Percentiles rank a stretch among this genome's conserved stretches.
Evolutionary conservation across 768 basidiomycete genomes (phyloP).

Genomic region (Dacryopinax primogenitus): DNA sequence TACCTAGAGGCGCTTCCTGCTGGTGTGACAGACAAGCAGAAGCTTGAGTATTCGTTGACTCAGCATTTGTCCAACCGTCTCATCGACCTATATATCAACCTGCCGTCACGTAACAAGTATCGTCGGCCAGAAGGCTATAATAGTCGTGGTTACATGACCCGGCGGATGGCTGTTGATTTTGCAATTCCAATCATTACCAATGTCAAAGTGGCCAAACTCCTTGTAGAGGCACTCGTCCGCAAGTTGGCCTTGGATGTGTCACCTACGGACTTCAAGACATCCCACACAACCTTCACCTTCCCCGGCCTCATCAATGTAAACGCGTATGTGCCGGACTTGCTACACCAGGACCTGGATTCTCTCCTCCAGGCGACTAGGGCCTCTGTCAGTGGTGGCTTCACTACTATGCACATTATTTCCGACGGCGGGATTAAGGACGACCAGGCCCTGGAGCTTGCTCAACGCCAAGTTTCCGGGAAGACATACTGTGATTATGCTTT

Average conservation of each 20-base stretch:
- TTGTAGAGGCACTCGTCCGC: conserved; percentile 83
- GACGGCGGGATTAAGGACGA: conserved; percentile 53
- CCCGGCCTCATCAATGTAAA: conserved; percentile 84
- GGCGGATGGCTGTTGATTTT: conserved; percentile 98
- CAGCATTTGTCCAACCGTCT: conserved; percentile 93
- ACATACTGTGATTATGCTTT: conserved; percentile 85
- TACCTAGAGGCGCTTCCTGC: conserved; percentile 82
- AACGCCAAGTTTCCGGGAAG: conserved; percentile 44
- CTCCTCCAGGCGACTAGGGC: conserved; percentile 61
- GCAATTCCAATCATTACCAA: conserved; percentile 96
- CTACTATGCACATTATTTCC: conserved; percentile 58
- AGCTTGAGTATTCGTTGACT: conserved; percentile 93
- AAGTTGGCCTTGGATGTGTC: conserved; percentile 86
- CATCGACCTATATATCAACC: conserved; percentile 99
- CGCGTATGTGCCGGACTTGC: conserved; percentile 68
- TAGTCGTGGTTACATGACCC: conserved; percentile 91
- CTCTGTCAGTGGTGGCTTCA: conserved; percentile 81
- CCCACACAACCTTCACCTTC: conserved; percentile 78
- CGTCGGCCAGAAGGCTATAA: conserved; percentile 93
- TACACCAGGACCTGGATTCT: conserved; percentile 42
- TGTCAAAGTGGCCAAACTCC: conserved; percentile 94
- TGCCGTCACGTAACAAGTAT: conserved; percentile 95
- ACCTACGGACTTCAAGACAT: conserved; percentile 84
- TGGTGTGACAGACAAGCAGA: conserved; percentile 51
- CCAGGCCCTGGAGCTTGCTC: conserved; percentile 53